Evolutionary conservation across 2,329 filamentous ascomycete genomes (phyloP), one percentile per base, ranked within the genome.

Genomic region (Fusarium circinatum): DNA sequence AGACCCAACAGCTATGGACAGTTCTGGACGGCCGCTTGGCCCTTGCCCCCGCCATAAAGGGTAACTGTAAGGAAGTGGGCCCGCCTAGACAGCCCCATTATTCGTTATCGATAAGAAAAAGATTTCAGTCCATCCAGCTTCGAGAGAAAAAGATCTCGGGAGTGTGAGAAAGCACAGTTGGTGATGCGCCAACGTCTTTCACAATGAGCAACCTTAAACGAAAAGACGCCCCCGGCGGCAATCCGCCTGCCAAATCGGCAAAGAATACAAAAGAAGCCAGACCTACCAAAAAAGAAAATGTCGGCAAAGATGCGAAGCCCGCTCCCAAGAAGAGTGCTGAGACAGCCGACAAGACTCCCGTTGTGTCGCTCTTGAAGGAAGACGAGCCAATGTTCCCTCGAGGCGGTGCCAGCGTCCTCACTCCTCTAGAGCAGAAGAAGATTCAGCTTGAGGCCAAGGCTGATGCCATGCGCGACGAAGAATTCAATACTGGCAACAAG

Each of bases 361-460:
- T 84, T 36, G 80, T 88, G 62, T 86, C 87, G 42, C 79, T 85
- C 17, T 80, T 89, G 57, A 90, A 88, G 81, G 92, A 96, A 75
- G 96, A 98, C 75, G 96, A 98, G 80, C 91, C 92, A 39, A 88
- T 96, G 49, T 99, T 99, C 79, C 96, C 96, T 75, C 91, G 96
- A 87, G 96, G 96, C 63, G 97, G 96, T 48, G 96, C 91, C 60
- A 97, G 94, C 80, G 88, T 98, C 59, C 85, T 99, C 80, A 98
- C 96, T 5, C 95, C 96, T 26, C 86, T 99, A 58, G 96, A 99
- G 82, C 93, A 97, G 81, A 98, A 98, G 85, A 94, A 98, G 83
- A 98, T 99, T 72, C 93, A 96, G 78, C 92, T 97, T 66, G 93
- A 98, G 83, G 96, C 96, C 51, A 96, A 93, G 80, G 92, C 93